A percentile compares a stretch with the other conserved stretches of the same genome.
phyloP scores from a whole-genome alignment of 768 basidiomycete genomes.

The Amanita subjunquillea region DNA sequence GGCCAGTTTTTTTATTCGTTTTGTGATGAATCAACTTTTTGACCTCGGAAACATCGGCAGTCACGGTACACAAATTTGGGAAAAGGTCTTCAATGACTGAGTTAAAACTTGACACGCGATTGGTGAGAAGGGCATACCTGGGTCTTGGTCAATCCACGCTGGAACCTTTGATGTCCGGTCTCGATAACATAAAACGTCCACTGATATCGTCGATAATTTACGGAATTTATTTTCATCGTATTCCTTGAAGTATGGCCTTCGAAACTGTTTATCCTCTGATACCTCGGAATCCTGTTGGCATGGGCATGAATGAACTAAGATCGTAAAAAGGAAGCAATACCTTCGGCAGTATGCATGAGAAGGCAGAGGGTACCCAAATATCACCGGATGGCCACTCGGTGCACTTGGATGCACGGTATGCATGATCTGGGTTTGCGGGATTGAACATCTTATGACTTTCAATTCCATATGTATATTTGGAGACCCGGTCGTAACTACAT shows the following conservation, averaged over 20 bases:
- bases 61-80: slow-evolving; percentile 12
- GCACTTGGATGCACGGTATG: neutral
- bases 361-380: slow-evolving; percentile 1
- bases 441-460: slow-evolving; percentile 4
- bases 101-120: neutral
- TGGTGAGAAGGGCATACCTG: slow-evolving; percentile 5
- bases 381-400: slow-evolving; percentile 1
- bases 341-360: slow-evolving; percentile 3
- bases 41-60: slow-evolving; percentile 12
- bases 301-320: neutral
- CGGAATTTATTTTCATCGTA: slow-evolving; percentile 6
- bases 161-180: slow-evolving; percentile 9
- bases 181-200: slow-evolving; percentile 11
- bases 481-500: slow-evolving; percentile 11
- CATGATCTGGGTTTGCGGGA: slow-evolving; percentile 8
- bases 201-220: slow-evolving; percentile 6
- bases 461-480: slow-evolving; percentile 10
- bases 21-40: slow-evolving; percentile 1
- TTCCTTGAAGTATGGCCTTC: slow-evolving; percentile 3
- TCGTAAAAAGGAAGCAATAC: neutral
- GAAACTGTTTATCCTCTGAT: slow-evolving; percentile 15
- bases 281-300: slow-evolving; percentile 13
- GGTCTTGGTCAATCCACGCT: slow-evolving; percentile 8
- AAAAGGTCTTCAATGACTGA: slow-evolving; percentile 7
- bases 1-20: neutral